Evolutionary conservation across 78 protist species (phyloP).

Genomic region (Capsaspora owczarzaki): DNA sequence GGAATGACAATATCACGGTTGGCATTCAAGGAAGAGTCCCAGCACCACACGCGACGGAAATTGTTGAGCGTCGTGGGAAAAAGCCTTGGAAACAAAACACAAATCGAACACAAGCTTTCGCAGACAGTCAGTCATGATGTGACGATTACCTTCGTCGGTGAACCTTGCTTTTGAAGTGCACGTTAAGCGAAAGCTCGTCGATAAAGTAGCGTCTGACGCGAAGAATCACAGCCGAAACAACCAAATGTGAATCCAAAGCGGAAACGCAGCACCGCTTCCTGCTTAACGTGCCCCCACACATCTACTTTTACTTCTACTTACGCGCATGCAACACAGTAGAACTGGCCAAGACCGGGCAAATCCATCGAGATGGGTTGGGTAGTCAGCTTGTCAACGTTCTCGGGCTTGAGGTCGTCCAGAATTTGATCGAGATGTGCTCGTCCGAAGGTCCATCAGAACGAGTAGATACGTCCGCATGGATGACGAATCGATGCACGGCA

Average conservation of each 20-base stretch:
- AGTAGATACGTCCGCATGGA: too few species aligned
- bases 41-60: not conserved
- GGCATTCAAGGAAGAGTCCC: not conserved
- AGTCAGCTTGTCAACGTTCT: conserved; percentile 7
- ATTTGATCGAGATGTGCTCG: conserved; percentile 30
- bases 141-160: conserved; percentile 6
- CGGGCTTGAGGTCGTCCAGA: conserved; percentile 10
- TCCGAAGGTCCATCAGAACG: too few species aligned
- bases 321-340: conserved; percentile 19
- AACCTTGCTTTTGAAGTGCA: not conserved
- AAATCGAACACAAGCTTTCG: not conserved
- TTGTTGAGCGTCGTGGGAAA: not conserved
- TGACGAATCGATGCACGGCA: too few species aligned
- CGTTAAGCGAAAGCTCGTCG: not conserved
- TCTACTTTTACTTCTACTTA: not conserved
- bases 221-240: not conserved
- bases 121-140: not conserved
- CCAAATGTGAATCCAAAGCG: not conserved
- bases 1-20: not conserved
- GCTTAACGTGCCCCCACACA: too few species aligned
- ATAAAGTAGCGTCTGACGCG: not conserved
- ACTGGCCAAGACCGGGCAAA: conserved; percentile 34
- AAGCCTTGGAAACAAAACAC: not conserved
- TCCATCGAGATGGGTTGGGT: conserved; percentile 6
- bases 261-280: not conserved